Conservation (phyloP, 129 eudicot species). For the sunflower (Helianthus annuus) region DNA sequence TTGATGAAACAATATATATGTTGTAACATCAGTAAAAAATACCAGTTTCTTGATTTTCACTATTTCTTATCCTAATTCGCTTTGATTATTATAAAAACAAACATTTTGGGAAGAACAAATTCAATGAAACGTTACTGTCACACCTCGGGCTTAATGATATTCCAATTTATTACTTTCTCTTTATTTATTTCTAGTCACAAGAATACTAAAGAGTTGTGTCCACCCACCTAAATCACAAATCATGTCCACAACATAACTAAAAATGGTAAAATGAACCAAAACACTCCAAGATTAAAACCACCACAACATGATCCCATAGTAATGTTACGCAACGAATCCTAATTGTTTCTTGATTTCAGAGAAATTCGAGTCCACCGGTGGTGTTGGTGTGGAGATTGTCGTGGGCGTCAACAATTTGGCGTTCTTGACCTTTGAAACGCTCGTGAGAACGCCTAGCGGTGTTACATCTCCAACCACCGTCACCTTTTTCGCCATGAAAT, state of each 20-base stretch:
- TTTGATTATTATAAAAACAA: constrained; percentile 21
- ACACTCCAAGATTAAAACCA: constrained; percentile 17
- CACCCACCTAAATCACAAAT: constrained; percentile 13
- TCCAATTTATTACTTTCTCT: neutral
- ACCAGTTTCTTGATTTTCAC: neutral
- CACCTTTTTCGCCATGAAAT: constrained; percentile 79
- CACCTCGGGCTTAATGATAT: constrained; percentile 21
- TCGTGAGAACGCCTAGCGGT: constrained; percentile 61
- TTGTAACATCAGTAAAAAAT: too few relatives aligned
- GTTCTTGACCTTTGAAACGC: constrained; percentile 68
- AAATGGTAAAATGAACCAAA: constrained; percentile 18
- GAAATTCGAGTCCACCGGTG: constrained; percentile 23
- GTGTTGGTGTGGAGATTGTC: constrained; percentile 33
- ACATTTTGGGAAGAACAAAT: constrained; percentile 30
- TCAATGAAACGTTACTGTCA: constrained; percentile 36
- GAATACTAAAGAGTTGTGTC: constrained; percentile 12
- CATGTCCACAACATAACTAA: constrained; percentile 15
- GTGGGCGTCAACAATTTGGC: constrained; percentile 63
- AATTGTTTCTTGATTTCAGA: constrained; percentile 36
- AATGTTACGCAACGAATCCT: constrained; percentile 32
- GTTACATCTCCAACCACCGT: constrained; percentile 79
- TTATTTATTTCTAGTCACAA: constrained; percentile 24
- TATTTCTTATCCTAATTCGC: constrained; percentile 4
- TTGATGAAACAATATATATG: too few relatives aligned
- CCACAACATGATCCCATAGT: too few relatives aligned